Evolutionary conservation across 805 yeast species (phyloP), one percentile per base, ranked within the genome.

Genomic region (Kregervanrija delftensis): DNA sequence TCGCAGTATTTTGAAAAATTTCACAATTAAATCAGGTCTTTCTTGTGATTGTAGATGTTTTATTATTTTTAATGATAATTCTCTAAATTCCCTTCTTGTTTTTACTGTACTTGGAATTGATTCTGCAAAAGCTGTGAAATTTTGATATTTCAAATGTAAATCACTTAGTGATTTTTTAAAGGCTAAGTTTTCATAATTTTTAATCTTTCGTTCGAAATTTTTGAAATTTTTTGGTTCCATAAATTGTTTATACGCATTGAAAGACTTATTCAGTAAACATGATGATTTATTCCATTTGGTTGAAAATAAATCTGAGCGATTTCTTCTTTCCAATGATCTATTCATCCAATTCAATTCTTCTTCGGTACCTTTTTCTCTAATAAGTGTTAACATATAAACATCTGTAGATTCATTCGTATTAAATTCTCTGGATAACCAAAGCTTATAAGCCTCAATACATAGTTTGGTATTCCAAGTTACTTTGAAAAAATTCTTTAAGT

Each of bases 1-100:
- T 55, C 61, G 44, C 58, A 63, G 16, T 63, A 57, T 48, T 43
- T 52, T 30, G 48, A 60, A 39, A 12, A 61, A 41, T 12, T 41
- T 33, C 11, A 53, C 48, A 17, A 57, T 46, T 3, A 54, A 35
- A 8, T 56, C 57, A 2, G 64, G 57, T 12, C 51, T 48, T 13
- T 46, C 41, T 14, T 49, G 40, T 11, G 40, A 39, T 14, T 45
- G 53, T 11, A 58, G 32, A 48, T 52, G 48, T 15, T 47, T 43
- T 2, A 56, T 28, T 2, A 61, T 39, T 13, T 39, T 42, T 6
- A 22, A 6, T 22, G 28, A 5, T 22, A 22, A 22, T 6, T 22
- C 28, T 6, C 28, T 8, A 45, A 46, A 41, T 44, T 40, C 8
- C 41, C 15, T 39, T 17, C 16, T 3, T 44, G 22, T 11, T 31